Evolutionary conservation across 2,329 filamentous ascomycete species (phyloP).

Genomic region (Leptographium procerum): DNA sequence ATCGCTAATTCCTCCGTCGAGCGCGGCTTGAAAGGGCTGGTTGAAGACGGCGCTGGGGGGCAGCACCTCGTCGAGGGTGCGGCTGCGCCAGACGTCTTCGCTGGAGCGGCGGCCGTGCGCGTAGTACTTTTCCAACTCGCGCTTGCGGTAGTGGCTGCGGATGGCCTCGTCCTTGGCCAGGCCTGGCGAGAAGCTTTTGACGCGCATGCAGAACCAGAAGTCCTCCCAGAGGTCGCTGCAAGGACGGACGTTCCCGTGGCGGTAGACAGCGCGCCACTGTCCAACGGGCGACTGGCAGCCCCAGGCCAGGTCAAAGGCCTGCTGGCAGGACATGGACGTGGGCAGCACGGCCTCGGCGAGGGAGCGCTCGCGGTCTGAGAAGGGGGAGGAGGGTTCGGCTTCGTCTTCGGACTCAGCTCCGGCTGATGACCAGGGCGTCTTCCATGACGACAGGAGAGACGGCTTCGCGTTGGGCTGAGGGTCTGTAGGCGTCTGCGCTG

Average conservation of each 20-base stretch:
- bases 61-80: conserved; percentile 44
- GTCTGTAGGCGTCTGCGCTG: neutral
- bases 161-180: conserved; percentile 48
- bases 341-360: conserved; percentile 63
- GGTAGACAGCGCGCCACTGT: conserved; percentile 86
- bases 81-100: conserved; percentile 80
- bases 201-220: conserved; percentile 97
- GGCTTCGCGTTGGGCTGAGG: neutral
- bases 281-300: conserved; percentile 87
- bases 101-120: conserved; percentile 55
- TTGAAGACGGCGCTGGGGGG: conserved; percentile 33
- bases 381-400: conserved; percentile 12
- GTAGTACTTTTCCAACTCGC: conserved; percentile 57
- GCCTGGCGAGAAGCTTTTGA: conserved; percentile 48
- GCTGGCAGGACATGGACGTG: conserved; percentile 74
- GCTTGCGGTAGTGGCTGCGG: conserved; percentile 55
- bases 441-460: neutral
- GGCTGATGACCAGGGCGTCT: neutral
- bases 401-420: neutral
- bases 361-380: conserved; percentile 10
- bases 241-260: conserved; percentile 62
- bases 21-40: conserved; percentile 15
- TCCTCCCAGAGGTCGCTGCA: conserved; percentile 84
- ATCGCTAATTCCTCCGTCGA: conserved; percentile 21
- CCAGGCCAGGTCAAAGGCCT: conserved; percentile 86